Base-by-base conservation (phyloP, 768 basidiomycete species). In the Panellus pusillus region DNA sequence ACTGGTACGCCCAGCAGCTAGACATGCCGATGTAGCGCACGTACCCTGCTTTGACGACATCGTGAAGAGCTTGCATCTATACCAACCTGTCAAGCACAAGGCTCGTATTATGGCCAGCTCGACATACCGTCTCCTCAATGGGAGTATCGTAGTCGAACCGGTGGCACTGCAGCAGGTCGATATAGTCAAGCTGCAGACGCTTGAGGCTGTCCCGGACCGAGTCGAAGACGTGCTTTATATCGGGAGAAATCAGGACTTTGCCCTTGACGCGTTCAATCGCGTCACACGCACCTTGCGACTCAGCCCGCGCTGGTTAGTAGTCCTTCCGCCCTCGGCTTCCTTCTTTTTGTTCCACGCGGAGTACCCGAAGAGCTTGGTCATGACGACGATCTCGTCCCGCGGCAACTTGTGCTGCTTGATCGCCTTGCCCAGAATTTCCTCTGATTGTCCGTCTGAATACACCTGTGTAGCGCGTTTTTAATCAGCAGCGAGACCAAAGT, bases 31-130 rank as follows among this genome's bases (percentile, higher is more conserved):
- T 73, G 58, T 82, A 85, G 31, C 84, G 74, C 19, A 78, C 84
- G 52, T 80, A 79, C 3, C 84, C 84, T 2, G 79, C 79, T 56
- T 83, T 65, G 6, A 86, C 82, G 27, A 86, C 78, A 52, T 85
- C 84, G 51, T 86, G 80, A 17, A 85, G 71, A 9, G 84, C 83
- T 73, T 81, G 78, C 83, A 86, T 85, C 79, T 80, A 47, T 24
- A 24, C 24, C 29, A 38, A 17, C 8, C 8, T 31, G 52, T 54
- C 29, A 18, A 24, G 31, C 11, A 41, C n/a, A 40, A 15, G 19
- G 12, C 8, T 7, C 49, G 36, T n/a, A 24, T n/a, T 32, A 31
- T 31, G 20, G 38, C 24, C 37, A 19, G 14, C n/a, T 8, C 32
- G 32, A 41, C 64, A 54, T 54, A 76, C 78, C 14, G 78, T 79